phyloP scores from a whole-genome alignment of 1,284 basidiomycete genomes.

The Malassezia dermatis region DNA sequence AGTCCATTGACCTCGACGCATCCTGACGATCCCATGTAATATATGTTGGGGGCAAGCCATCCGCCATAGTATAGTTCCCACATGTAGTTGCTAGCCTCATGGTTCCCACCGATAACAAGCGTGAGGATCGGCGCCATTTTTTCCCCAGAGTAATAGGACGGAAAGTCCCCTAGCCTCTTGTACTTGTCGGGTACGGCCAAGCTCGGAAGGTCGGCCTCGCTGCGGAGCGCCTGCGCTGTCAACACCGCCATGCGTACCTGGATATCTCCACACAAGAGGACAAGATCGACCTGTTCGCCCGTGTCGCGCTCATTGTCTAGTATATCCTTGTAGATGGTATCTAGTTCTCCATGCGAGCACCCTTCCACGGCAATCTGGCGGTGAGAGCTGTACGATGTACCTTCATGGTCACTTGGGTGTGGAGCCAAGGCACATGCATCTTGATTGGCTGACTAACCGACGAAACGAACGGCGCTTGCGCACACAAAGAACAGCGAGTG shows the following conservation, averaged over 20 bases:
- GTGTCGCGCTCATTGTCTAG: conserved; percentile 56
- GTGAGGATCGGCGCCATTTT: conserved; percentile 75
- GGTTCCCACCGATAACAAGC: conserved; percentile 91
- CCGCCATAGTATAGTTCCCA: conserved; percentile 67
- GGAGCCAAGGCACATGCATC: background rate
- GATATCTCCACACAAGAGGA: conserved; percentile 84
- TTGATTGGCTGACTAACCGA: conserved; percentile 2
- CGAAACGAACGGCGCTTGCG: background rate
- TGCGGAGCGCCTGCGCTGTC: conserved; percentile 61
- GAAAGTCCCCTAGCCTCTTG: conserved; percentile 60
- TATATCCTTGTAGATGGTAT: conserved; percentile 68
- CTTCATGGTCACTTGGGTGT: background rate
- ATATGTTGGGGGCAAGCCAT: conserved; percentile 85
- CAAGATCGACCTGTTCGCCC: conserved; percentile 63
- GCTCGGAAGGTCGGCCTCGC: conserved; percentile 70
- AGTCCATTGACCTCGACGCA: conserved; percentile 70
- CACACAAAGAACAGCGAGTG: background rate
- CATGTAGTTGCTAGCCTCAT: conserved; percentile 93
- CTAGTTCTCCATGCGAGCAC: conserved; percentile 69
- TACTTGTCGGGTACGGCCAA: conserved; percentile 89
- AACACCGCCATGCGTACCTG: conserved; percentile 49
- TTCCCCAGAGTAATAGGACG: conserved; percentile 74
- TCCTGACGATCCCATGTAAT: conserved; percentile 86
- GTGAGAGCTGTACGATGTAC: background rate
- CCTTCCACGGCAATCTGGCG: conserved; percentile 77